phyloP scores from a whole-genome alignment of 768 basidiomycete species.

The Leccinum imitatum region DNA sequence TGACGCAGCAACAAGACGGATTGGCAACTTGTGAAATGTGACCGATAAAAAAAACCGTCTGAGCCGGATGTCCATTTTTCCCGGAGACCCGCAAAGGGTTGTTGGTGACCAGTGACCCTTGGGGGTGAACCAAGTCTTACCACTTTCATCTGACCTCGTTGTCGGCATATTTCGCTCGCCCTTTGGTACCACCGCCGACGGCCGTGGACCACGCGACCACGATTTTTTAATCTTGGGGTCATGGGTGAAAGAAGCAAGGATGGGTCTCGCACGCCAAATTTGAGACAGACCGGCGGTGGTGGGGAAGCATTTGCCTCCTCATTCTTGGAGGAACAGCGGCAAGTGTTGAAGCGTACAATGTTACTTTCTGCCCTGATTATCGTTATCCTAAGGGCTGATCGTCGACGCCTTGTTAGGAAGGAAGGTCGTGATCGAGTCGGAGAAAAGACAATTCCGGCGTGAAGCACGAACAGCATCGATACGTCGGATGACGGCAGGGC shows the following conservation, averaged over 20 bases:
- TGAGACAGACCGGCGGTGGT: constrained; percentile 6
- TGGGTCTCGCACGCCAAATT: constrained; percentile 15
- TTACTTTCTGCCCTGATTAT: constrained; percentile 18
- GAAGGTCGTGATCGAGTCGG: constrained; percentile 6
- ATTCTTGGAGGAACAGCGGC: constrained; percentile 3
- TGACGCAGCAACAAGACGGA: neutral
- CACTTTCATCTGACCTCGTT: constrained; percentile 18
- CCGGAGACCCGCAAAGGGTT: neutral
- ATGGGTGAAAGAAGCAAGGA: constrained; percentile 7
- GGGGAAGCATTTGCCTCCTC: constrained; percentile 6
- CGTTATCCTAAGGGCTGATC: constrained; percentile 12
- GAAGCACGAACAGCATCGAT: constrained; percentile 12
- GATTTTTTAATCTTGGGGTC: constrained; percentile 23
- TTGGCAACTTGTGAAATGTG: constrained; percentile 1
- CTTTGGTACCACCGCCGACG: constrained; percentile 7
- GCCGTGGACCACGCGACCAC: constrained; percentile 8
- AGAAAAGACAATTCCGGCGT: constrained; percentile 16
- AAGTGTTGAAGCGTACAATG: neutral
- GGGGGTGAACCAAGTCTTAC: neutral
- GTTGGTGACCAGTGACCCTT: constrained; percentile 1
- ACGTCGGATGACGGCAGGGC: constrained; percentile 14
- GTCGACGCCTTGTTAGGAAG: constrained; percentile 21
- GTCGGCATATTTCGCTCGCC: constrained; percentile 3
- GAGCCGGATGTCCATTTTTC: neutral
- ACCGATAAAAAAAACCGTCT: neutral